Evolutionary conservation across 768 basidiomycete genomes (phyloP), one percentile per base, ranked within the genome.

Genomic region (Dioszegia aurantiaca): DNA sequence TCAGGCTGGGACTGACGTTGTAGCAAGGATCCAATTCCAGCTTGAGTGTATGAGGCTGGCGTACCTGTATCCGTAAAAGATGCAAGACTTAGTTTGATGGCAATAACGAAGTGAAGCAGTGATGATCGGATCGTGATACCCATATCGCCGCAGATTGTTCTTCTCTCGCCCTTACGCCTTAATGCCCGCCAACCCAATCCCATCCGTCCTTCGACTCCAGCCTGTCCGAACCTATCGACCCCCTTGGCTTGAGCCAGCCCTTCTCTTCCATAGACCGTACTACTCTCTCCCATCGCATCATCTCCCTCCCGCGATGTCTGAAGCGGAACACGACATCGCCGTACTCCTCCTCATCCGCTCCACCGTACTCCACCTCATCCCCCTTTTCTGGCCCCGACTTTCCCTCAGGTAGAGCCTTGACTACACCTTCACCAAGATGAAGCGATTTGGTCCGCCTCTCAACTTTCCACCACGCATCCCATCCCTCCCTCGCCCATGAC

Each of bases 391-490:
- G 3, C 24, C 17, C 23, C 14, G 33, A 33, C 14, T 14, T 14
- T 33, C 33, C 33, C 33, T 6, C 17, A 17, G 6, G 28, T 36
- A n/a, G n/a, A n/a, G n/a, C n/a, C n/a, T n/a, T n/a, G n/a, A n/a
- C n/a, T n/a, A n/a, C 30, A n/a, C 9, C 24, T 23, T 37, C 31
- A 14, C 31, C 43, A 26, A n/a, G 21, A 14, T 4, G 17, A 11
- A 28, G 10, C 16, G 4, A 19, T 5, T 27, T 41, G 31, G 42
- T 6, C 31, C 44, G 19, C 3, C 40, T 21, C 26, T 24, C 26
- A 27, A n/a, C 51, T 8, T 3, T 28, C 56, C 44, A 57, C 56
- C 56, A 57, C 9, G 19, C 56, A 3, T 40, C 30, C 56, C 56
- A 57, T 39, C 26, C 33, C 21, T 37, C 26, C 23, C 31, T 44